Evolutionary conservation across 257 asterid species (phyloP), one percentile per base, ranked within the genome.

Genomic region (Solanum etuberosum): DNA sequence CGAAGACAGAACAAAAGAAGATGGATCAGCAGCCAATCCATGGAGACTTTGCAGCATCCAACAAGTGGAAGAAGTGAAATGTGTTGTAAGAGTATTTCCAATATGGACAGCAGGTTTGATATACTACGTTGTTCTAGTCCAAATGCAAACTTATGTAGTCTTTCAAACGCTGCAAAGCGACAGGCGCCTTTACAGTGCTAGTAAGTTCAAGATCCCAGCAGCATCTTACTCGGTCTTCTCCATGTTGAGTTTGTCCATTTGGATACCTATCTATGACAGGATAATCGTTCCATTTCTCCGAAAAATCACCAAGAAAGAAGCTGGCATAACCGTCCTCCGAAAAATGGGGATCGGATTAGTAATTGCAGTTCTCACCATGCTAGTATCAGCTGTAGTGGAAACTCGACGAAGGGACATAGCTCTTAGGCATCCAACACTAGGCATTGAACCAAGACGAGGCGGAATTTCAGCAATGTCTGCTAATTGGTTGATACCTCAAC

Each of bases 11-110:
- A 54, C 85, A 43, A 88, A 88, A 10, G 63, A 87, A 8, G 92
- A 90, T 42, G 92, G 92, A 86, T 86, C 90, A 57, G 89, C 90
- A 65, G 85, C 13, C 40, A 46, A 90, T 43, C 90, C 85, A 32
- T 90, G 92, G 90, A 83, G 57, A 21, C 89, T 90, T 13, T 90
- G 89, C 87, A 90, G 87, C 43, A 84, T 86, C 18, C 92, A 90
- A 74, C 90, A 90, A 65, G 86, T 90, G 23, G 92, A 88, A 88
- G 92, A 90, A 85, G 90, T 88, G 87, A 90, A 90, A 88, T 88
- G 92, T 61, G 42, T 88, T 20, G 43, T 84, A 54, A 88, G 88
- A 73, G 77, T 88, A 48, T n/a, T 86, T 18, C 90, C 92, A 14
- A 88, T 90, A 78, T 90, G 92, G 92, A 32, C 74, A 38, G 63